Percentiles rank a stretch among this genome's conserved stretches.
Conservation (phyloP, 1,139 yeast species). For the Hanseniaspora gamundiae region DNA sequence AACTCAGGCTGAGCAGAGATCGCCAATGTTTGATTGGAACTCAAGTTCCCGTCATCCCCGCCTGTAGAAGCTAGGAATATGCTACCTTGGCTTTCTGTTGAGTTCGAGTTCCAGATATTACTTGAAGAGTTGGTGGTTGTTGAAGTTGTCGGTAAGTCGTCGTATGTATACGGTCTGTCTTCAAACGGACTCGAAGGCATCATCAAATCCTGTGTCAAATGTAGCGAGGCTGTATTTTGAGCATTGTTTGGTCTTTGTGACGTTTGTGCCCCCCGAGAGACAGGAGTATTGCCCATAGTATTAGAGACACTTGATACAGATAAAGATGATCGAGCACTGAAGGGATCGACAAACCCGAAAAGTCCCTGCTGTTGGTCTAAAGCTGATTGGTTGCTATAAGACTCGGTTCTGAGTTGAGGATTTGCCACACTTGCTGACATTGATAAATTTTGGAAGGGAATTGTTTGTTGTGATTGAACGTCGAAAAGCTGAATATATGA, state of each 20-base stretch:
- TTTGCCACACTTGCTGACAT: background rate
- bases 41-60: background rate
- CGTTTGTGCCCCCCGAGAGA: too few species aligned
- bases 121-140: background rate
- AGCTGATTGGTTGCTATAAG: constrained; percentile 3
- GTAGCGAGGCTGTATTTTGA: background rate
- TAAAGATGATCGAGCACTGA: background rate
- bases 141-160: background rate
- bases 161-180: background rate
- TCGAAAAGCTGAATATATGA: constrained; percentile 42
- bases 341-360: constrained; percentile 6
- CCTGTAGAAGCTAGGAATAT: background rate
- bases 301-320: too few species aligned
- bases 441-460: constrained; percentile 15
- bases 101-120: background rate
- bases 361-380: constrained; percentile 3
- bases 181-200: background rate
- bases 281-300: too few species aligned
- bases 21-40: too few species aligned
- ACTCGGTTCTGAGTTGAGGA: constrained; percentile 5
- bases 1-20: too few species aligned
- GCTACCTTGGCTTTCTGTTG: background rate
- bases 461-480: constrained; percentile 19
- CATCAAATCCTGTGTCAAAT: background rate
- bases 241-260: too few species aligned